phyloP scores from a whole-genome alignment of 148 eudicot genomes.

The Vaccinium macrocarpon region DNA sequence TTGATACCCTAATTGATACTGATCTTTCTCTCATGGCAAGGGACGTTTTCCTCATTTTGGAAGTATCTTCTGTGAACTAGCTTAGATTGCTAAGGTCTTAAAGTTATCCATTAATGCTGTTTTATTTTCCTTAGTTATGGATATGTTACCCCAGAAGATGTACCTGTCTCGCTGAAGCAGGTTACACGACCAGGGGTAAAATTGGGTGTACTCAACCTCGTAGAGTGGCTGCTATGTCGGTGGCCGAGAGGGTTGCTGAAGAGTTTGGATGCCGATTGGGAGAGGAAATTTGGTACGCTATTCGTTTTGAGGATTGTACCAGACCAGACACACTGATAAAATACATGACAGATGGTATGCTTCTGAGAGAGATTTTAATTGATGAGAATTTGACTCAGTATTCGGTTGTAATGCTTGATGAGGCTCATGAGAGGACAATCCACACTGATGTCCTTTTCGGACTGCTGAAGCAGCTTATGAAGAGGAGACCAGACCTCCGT shows the following conservation, averaged over 20 bases:
- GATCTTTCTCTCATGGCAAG: too few relatives aligned
- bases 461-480: slow-evolving; percentile 60
- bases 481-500: slow-evolving; percentile 76
- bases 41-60: too few relatives aligned
- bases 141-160: too few relatives aligned
- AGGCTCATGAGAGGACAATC: slow-evolving; percentile 96
- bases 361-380: slow-evolving; percentile 72
- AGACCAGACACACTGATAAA: slow-evolving; percentile 91
- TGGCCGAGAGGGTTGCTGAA: slow-evolving; percentile 95
- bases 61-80: too few relatives aligned
- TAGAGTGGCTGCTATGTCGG: slow-evolving; percentile 97
- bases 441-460: slow-evolving; percentile 95
- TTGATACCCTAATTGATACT: too few relatives aligned
- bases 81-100: too few relatives aligned
- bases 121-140: too few relatives aligned
- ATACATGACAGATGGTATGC: slow-evolving; percentile 99
- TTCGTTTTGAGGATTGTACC: slow-evolving; percentile 94
- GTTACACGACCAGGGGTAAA: slow-evolving; percentile 87
- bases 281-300: slow-evolving; percentile 94
- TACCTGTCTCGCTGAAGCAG: slow-evolving; percentile 91
- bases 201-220: slow-evolving; percentile 98
- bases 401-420: slow-evolving; percentile 94
- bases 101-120: too few relatives aligned
- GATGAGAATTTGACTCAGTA: slow-evolving; percentile 79
- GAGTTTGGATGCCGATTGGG: slow-evolving; percentile 95